phyloP scores from a whole-genome alignment of 768 basidiomycete species.

The Xerocomellus amylosporus region DNA sequence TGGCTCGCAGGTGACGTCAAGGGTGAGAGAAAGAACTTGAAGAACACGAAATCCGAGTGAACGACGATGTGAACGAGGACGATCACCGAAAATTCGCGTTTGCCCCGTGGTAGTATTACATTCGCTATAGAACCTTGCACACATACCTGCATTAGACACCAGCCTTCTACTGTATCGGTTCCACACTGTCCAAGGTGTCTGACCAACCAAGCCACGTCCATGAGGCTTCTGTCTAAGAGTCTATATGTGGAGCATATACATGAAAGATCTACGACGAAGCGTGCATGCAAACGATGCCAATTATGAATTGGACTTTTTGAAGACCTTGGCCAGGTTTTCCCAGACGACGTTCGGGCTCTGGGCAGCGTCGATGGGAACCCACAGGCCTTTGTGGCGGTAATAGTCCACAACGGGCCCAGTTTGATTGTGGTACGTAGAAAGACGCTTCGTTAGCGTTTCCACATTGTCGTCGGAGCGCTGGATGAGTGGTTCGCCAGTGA shows the following conservation, averaged over 20 bases:
- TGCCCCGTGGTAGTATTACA: conserved; percentile 1
- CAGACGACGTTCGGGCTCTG: conserved; percentile 92
- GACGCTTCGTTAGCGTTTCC: conserved; percentile 87
- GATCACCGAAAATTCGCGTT: conserved; percentile 5
- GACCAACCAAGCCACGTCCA: conserved; percentile 2
- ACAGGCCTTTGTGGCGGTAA: conserved; percentile 89
- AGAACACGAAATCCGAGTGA: conserved; percentile 33
- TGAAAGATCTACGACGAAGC: conserved; percentile 21
- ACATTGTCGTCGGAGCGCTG: conserved; percentile 99
- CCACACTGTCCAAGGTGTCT: not conserved
- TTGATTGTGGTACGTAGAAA: conserved; percentile 86
- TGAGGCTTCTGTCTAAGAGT: conserved; percentile 12
- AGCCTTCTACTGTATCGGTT: not conserved
- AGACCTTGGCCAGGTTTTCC: conserved; percentile 71
- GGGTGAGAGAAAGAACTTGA: conserved; percentile 52
- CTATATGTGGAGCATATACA: conserved; percentile 25
- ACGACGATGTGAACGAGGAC: not conserved
- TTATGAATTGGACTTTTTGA: conserved; percentile 37
- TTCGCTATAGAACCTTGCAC: conserved; percentile 6
- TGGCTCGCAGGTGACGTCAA: conserved; percentile 86
- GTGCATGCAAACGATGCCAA: not conserved
- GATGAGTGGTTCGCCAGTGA: conserved; percentile 92
- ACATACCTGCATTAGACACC: conserved; percentile 24
- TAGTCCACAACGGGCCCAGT: conserved; percentile 96
- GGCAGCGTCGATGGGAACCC: conserved; percentile 89